Evolutionary conservation across 2,329 filamentous ascomycete genomes (phyloP).

Genomic region (Dothideomycetes sp.): DNA sequence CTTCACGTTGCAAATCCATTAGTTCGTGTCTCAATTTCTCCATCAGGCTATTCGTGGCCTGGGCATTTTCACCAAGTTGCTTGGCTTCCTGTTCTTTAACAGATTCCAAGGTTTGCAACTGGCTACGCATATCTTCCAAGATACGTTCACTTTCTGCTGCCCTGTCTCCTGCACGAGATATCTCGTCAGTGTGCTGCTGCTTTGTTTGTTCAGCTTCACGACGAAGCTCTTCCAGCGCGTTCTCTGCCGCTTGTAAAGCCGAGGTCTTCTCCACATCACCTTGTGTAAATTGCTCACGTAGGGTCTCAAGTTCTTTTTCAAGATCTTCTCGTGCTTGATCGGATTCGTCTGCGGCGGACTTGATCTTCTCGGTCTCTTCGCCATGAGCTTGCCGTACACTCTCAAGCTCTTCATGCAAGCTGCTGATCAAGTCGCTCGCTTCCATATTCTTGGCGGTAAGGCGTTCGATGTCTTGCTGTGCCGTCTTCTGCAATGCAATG

Average conservation of each 20-base stretch:
- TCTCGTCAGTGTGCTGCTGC: slow-evolving; percentile 1
- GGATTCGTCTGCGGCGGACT: slow-evolving; percentile 4
- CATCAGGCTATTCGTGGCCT: slow-evolving; percentile 5
- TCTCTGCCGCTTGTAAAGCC: slow-evolving; percentile 1
- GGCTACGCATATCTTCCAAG: neutral
- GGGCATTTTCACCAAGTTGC: slow-evolving; percentile 7
- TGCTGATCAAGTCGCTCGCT: slow-evolving; percentile 4
- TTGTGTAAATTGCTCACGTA: slow-evolving; percentile 3
- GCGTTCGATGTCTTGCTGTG: slow-evolving; percentile 8
- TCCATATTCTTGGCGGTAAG: slow-evolving; percentile 8
- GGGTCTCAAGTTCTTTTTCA: slow-evolving; percentile 3
- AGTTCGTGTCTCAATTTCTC: slow-evolving; percentile 14
- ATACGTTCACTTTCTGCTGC: slow-evolving; percentile 8
- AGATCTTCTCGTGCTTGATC: slow-evolving; percentile 14
- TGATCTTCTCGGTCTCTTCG: slow-evolving; percentile 1
- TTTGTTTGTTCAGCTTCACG: slow-evolving; percentile 3
- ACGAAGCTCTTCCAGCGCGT: slow-evolving; percentile 1
- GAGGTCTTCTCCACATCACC: slow-evolving; percentile 1
- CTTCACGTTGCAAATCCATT: slow-evolving; percentile 17
- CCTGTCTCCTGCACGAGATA: slow-evolving; percentile 1
- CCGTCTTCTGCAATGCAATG: slow-evolving; percentile 1
- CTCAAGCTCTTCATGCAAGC: slow-evolving; percentile 14
- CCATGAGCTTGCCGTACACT: neutral
- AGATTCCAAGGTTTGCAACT: slow-evolving; percentile 2
- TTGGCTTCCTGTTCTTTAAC: slow-evolving; percentile 6